phyloP scores from a whole-genome alignment of 2,329 filamentous ascomycete species.

The Aspergillus sp. region DNA sequence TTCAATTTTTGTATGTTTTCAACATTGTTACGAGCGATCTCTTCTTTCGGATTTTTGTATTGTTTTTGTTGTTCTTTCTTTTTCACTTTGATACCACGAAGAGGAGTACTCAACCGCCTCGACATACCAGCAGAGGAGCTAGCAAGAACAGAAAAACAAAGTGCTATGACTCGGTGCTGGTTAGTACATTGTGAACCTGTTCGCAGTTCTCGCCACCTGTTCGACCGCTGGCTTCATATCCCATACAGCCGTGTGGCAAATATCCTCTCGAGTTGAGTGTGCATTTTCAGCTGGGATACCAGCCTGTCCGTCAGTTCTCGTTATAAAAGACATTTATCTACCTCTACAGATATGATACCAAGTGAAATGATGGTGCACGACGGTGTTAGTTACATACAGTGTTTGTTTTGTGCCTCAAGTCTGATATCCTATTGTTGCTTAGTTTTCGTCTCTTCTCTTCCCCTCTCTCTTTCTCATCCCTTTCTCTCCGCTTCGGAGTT shows the following conservation, averaged over 20 bases:
- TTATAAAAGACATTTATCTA: conserved; percentile 14
- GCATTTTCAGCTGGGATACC: not conserved
- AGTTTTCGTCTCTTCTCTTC: not conserved
- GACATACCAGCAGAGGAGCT: not conserved
- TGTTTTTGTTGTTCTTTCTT: conserved; percentile 24
- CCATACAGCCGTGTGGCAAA: not conserved
- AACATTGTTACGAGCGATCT: conserved; percentile 37
- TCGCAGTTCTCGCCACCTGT: not conserved
- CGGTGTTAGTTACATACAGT: conserved; percentile 15
- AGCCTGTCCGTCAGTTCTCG: conserved; percentile 3
- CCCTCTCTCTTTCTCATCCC: not conserved
- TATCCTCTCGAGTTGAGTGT: not conserved
- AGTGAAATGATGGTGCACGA: conserved; percentile 28
- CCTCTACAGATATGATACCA: conserved; percentile 25
- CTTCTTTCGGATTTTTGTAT: conserved; percentile 19
- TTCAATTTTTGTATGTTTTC: conserved; percentile 30
- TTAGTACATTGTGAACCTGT: not conserved
- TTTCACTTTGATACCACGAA: conserved; percentile 32
- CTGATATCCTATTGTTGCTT: conserved; percentile 11
- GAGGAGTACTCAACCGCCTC: conserved; percentile 14
- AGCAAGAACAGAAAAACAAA: conserved; percentile 12
- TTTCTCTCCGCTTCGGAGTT: not conserved
- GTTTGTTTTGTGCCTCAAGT: conserved; percentile 2
- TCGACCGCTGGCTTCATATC: not conserved
- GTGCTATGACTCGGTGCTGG: not conserved